Evolutionary conservation across 345 rosid genomes (phyloP).

Genomic region (Iberis pinnata): DNA sequence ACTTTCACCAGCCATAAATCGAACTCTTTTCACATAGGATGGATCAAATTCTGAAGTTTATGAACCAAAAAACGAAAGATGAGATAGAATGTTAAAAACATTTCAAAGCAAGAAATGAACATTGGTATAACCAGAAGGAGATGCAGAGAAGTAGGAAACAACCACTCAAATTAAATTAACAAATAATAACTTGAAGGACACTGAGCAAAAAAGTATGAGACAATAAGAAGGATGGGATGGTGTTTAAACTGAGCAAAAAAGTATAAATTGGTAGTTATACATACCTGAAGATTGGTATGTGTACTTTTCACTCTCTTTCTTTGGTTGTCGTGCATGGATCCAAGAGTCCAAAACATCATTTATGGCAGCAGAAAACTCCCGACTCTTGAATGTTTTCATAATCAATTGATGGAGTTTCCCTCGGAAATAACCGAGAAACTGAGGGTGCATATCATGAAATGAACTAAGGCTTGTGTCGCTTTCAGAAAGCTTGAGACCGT

Average conservation of each 20-base stretch:
- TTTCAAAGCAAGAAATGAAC: slow-evolving; percentile 2
- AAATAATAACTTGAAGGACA: slow-evolving; percentile 1
- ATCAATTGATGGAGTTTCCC: slow-evolving; percentile 93
- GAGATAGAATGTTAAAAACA: slow-evolving; percentile 19
- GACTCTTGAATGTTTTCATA: slow-evolving; percentile 88
- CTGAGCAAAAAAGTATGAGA: slow-evolving; percentile 3
- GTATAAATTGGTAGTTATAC: slow-evolving; percentile 3
- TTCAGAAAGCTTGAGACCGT: slow-evolving; percentile 28
- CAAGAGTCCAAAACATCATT: slow-evolving; percentile 97
- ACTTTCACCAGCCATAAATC: slow-evolving; percentile 54
- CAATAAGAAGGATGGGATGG: background rate
- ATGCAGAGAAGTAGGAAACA: slow-evolving; percentile 6
- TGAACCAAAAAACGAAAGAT: slow-evolving; percentile 19
- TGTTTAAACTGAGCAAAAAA: slow-evolving; percentile 5
- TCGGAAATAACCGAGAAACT: slow-evolving; percentile 83
- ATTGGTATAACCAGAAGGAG: slow-evolving; percentile 4
- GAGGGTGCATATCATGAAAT: slow-evolving; percentile 75
- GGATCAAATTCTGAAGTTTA: slow-evolving; percentile 48
- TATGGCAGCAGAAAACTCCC: slow-evolving; percentile 93
- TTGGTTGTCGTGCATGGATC: slow-evolving; percentile 89
- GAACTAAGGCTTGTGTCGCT: slow-evolving; percentile 28
- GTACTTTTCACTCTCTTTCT: slow-evolving; percentile 72
- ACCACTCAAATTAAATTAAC: slow-evolving; percentile 14
- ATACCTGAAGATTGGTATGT: slow-evolving; percentile 79
- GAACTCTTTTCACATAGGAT: slow-evolving; percentile 69